These are phyloP conservation scores for Brassica hybrid DNA, from an alignment of 441 rosid species.

Conservation along the genomic window DNA sequence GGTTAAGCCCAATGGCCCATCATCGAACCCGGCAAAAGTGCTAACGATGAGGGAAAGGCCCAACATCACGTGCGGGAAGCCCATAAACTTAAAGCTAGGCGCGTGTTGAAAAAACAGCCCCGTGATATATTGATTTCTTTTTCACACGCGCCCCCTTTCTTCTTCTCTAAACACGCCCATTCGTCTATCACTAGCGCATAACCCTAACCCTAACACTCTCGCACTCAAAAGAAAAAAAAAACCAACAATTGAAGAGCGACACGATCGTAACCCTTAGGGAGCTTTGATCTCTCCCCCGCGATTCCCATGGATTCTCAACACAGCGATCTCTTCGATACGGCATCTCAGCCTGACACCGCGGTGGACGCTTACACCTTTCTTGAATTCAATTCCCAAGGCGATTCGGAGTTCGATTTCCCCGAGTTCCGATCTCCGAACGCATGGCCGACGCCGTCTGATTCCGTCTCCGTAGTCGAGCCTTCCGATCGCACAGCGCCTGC, in stretches of 20 bases:
- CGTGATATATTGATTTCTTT: neutral
- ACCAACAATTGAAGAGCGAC: conserved; percentile 34
- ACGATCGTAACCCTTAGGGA: conserved; percentile 27
- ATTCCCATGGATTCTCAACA: conserved; percentile 76
- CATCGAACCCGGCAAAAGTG: neutral
- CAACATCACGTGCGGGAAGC: neutral
- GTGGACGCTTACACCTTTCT: conserved; percentile 91
- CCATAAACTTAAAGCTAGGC: neutral
- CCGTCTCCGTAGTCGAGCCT: conserved; percentile 56
- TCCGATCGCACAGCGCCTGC: conserved; percentile 50
- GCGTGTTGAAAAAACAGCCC: neutral
- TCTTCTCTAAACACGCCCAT: conserved; percentile 19
- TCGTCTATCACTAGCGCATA: conserved; percentile 32
- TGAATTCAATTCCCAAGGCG: conserved; percentile 98
- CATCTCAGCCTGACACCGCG: conserved; percentile 93
- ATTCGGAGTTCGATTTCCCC: conserved; percentile 92
- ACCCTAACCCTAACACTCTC: conserved; percentile 64
- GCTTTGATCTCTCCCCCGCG: conserved; percentile 22
- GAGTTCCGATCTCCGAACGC: conserved; percentile 82
- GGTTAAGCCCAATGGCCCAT: neutral
- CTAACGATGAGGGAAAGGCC: conserved; percentile 16
- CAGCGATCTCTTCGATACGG: conserved; percentile 78
- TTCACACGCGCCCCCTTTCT: neutral
- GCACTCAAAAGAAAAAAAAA: conserved; percentile 31
- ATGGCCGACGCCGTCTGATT: conserved; percentile 95